Conservation (phyloP, 371 early-diverging fungal species). For the Haplosporangium sp. region DNA sequence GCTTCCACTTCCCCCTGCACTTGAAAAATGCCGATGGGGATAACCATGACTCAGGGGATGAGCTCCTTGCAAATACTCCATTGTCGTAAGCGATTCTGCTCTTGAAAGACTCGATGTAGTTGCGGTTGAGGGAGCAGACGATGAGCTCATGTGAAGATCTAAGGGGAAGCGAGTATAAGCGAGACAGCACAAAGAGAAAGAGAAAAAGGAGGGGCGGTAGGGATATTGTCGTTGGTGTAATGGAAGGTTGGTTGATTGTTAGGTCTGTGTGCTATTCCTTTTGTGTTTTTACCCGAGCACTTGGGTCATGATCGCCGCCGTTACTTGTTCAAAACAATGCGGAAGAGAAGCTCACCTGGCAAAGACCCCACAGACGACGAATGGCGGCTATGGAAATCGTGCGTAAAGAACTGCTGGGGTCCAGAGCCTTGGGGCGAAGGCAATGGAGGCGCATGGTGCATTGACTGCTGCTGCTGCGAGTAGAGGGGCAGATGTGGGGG, state of each 20-base stretch:
- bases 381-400: constrained; percentile 40
- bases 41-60: constrained; percentile 6
- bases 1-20: constrained; percentile 20
- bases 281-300: too few species aligned
- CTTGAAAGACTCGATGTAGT: constrained; percentile 48
- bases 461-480: constrained; percentile 1
- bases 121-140: constrained; percentile 39
- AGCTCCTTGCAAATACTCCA: constrained; percentile 39
- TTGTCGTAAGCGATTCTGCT: constrained; percentile 43
- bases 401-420: constrained; percentile 17
- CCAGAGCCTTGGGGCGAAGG: constrained; percentile 16
- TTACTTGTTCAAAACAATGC: not conserved
- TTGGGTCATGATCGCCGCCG: not conserved
- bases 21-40: constrained; percentile 24
- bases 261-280: too few species aligned
- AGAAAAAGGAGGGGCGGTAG: not conserved
- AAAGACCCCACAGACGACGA: constrained; percentile 41
- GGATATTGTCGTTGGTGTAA: too few species aligned
- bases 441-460: constrained; percentile 2
- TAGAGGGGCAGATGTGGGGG: constrained; percentile 13
- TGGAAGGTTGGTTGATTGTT: too few species aligned
- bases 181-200: too few species aligned
- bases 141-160: constrained; percentile 48
- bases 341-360: constrained; percentile 22
- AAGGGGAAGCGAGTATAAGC: not conserved